Evolutionary conservation across 139 green algal species (phyloP).

Genomic region (Chlorella sp.): DNA sequence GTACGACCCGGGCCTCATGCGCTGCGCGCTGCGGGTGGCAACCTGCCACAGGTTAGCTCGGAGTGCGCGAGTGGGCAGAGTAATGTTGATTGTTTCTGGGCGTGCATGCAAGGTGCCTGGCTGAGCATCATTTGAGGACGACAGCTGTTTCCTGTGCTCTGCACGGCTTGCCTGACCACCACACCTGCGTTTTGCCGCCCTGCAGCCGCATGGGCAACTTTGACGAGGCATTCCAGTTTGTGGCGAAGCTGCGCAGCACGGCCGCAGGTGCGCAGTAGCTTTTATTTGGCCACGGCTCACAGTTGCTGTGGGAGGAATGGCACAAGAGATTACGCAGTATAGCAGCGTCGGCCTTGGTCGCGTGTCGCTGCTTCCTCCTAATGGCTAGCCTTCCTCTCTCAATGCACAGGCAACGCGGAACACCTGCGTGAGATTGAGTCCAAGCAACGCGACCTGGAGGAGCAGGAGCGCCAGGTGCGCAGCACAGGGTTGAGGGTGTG

Average conservation of each 20-base stretch:
- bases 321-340: too few species aligned
- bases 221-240: conserved; percentile 20
- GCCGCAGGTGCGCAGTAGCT: background rate
- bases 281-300: background rate
- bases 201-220: conserved; percentile 22
- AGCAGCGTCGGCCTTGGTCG: too few species aligned
- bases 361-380: too few species aligned
- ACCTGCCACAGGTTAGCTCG: conserved; percentile 42
- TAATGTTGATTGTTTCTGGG: too few species aligned
- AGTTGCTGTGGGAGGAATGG: background rate
- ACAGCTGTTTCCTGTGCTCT: too few species aligned
- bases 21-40: conserved; percentile 43
- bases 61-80: too few species aligned
- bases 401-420: conserved; percentile 15
- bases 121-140: too few species aligned
- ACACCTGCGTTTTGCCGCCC: background rate
- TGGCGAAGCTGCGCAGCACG: background rate
- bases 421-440: conserved; percentile 23
- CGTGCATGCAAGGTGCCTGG: too few species aligned
- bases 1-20: conserved; percentile 31
- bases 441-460: conserved; percentile 38
- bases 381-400: too few species aligned
- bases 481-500: background rate
- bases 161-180: background rate
- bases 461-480: conserved; percentile 18